Evolutionary conservation across 1,284 basidiomycete species (phyloP).

Genomic region (Pseudozyma flocculosa): DNA sequence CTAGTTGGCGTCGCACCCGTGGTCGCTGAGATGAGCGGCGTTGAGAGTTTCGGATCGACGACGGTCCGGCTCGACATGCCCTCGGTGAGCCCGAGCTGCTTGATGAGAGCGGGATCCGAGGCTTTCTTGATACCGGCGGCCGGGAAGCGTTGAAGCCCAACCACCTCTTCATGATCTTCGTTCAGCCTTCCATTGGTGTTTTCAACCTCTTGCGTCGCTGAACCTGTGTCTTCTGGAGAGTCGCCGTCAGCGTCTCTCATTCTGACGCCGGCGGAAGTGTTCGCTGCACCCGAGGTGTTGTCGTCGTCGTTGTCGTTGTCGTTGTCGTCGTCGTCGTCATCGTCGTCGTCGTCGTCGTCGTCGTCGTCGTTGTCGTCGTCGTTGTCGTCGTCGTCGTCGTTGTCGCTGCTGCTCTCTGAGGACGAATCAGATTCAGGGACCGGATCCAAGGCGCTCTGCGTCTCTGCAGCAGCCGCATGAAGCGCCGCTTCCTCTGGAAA

Average conservation of each 20-base stretch:
- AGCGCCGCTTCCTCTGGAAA: slow-evolving; percentile 23
- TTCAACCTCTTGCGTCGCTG: too few relatives aligned
- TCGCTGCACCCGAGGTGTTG: too few relatives aligned
- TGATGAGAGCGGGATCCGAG: slow-evolving; percentile 31
- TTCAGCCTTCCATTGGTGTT: neutral
- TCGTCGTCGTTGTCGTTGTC: too few relatives aligned
- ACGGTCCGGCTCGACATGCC: slow-evolving; percentile 39
- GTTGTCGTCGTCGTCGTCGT: too few relatives aligned
- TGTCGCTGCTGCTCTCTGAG: slow-evolving; percentile 6
- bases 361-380: too few relatives aligned
- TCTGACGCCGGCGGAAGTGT: too few relatives aligned
- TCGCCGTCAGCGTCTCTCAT: too few relatives aligned
- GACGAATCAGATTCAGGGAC: slow-evolving; percentile 8
- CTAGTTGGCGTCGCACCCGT: too few relatives aligned
- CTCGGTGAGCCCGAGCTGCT: slow-evolving; percentile 45
- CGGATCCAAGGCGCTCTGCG: slow-evolving; percentile 5
- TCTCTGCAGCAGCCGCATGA: slow-evolving; percentile 10
- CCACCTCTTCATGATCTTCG: slow-evolving; percentile 11
- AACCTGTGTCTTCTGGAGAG: too few relatives aligned
- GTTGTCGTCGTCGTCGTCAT: too few relatives aligned
- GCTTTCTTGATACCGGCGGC: slow-evolving; percentile 28
- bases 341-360: too few relatives aligned
- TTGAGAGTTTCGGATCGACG: slow-evolving; percentile 33
- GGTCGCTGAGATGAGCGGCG: slow-evolving; percentile 16
- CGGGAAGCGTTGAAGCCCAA: slow-evolving; percentile 21